A percentile compares a stretch with the other conserved stretches of the same genome.
Conservation (phyloP, 257 asterid species). For the Orobanche coerulescens region DNA sequence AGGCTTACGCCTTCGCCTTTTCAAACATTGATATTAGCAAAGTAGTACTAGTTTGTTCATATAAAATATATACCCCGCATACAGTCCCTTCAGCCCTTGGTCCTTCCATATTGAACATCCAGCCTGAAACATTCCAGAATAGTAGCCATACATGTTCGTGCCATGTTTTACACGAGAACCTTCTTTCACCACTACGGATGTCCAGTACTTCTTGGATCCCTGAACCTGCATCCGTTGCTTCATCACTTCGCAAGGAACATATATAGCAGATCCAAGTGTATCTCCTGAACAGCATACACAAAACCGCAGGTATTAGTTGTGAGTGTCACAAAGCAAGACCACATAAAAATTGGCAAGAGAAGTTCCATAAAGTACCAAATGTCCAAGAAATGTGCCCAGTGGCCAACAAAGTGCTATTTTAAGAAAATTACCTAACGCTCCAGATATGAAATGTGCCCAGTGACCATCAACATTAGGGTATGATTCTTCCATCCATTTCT, state of each 20-base stretch:
- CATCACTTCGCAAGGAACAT: slow-evolving; percentile 84
- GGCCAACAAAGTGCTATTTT: neutral
- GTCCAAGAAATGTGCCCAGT: neutral
- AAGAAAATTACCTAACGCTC: slow-evolving; percentile 54
- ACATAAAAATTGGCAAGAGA: neutral
- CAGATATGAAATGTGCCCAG: slow-evolving; percentile 75
- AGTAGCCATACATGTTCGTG: slow-evolving; percentile 48
- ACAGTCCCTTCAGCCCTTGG: slow-evolving; percentile 68
- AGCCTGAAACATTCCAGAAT: slow-evolving; percentile 79
- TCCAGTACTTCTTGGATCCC: slow-evolving; percentile 72
- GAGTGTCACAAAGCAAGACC: slow-evolving; percentile 7
- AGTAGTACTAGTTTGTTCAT: neutral
- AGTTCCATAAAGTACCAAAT: neutral
- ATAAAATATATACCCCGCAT: slow-evolving; percentile 51
- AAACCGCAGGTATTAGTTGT: slow-evolving; percentile 2
- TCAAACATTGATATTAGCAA: too few relatives aligned
- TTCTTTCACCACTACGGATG: slow-evolving; percentile 44
- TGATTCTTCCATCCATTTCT: slow-evolving; percentile 66
- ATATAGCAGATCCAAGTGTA: slow-evolving; percentile 67
- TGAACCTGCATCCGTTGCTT: slow-evolving; percentile 90
- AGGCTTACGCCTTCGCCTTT: too few relatives aligned
- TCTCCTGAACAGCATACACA: slow-evolving; percentile 46
- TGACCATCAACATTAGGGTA: slow-evolving; percentile 53
- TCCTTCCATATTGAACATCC: slow-evolving; percentile 80
- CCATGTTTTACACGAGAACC: slow-evolving; percentile 38